These are phyloP conservation scores for Colletotrichum incanum DNA, from an alignment of 2,329 filamentous ascomycete species.

Conservation along the genomic window DNA sequence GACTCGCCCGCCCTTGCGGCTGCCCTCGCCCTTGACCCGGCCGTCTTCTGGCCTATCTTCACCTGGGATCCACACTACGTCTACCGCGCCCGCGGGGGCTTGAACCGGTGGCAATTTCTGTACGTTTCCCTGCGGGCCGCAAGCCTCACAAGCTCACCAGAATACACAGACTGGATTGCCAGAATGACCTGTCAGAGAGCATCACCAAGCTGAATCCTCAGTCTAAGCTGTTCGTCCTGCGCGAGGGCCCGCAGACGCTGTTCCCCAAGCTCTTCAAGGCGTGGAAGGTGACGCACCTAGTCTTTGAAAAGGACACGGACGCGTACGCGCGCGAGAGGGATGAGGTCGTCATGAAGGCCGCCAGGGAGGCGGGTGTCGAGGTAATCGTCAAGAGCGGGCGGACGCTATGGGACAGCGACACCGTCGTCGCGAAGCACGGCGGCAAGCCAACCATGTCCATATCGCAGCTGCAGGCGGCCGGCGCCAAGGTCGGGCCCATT, in stretches of 20 bases:
- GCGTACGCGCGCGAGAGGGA: conserved; percentile 79
- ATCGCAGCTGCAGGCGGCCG: conserved; percentile 75
- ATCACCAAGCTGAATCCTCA: conserved; percentile 79
- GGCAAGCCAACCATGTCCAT: conserved; percentile 84
- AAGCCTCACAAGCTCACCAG: neutral
- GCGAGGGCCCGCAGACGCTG: conserved; percentile 80
- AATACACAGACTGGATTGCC: conserved; percentile 75
- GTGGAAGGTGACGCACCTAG: conserved; percentile 82
- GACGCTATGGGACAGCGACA: conserved; percentile 82
- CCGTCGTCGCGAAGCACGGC: conserved; percentile 75
- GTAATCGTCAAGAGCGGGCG: conserved; percentile 77
- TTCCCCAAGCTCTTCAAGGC: conserved; percentile 81
- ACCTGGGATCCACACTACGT: conserved; percentile 89
- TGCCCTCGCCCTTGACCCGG: conserved; percentile 78
- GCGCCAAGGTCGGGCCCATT: conserved; percentile 74
- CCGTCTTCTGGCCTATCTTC: conserved; percentile 81
- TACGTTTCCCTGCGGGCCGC: conserved; percentile 51
- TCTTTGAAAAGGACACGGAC: conserved; percentile 86
- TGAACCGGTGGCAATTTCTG: conserved; percentile 84
- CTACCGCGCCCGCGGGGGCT: conserved; percentile 77
- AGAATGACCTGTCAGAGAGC: conserved; percentile 77
- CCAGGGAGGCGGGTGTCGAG: conserved; percentile 75
- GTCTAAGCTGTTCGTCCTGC: conserved; percentile 79
- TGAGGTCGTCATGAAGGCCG: conserved; percentile 70
- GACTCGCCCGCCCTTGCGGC: conserved; percentile 83